Evolutionary conservation across 768 basidiomycete species (phyloP).

Genomic region (Auricularia sp.): DNA sequence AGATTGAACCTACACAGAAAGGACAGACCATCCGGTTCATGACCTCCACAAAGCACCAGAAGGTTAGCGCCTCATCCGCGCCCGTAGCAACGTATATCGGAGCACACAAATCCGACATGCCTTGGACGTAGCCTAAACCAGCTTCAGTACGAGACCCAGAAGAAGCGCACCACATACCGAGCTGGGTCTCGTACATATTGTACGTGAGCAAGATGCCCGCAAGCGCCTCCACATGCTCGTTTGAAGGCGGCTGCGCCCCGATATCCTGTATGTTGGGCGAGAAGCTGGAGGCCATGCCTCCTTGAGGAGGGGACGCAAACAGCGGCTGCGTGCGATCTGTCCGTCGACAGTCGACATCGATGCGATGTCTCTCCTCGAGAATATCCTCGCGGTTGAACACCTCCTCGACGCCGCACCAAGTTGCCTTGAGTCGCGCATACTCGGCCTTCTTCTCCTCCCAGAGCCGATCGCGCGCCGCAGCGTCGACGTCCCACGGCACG

Average conservation of each 20-base stretch:
- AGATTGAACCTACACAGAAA: neutral
- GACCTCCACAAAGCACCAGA: conserved; percentile 92
- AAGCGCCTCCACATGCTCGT: conserved; percentile 86
- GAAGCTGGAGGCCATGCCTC: conserved; percentile 59
- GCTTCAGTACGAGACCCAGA: neutral
- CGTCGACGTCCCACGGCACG: conserved; percentile 64
- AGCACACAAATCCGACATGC: conserved; percentile 94
- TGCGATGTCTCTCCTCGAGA: conserved; percentile 86
- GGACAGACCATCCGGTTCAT: conserved; percentile 87
- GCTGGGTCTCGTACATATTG: conserved; percentile 78
- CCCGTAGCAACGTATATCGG: conserved; percentile 89
- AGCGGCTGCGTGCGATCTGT: conserved; percentile 92
- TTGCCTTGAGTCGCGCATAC: conserved; percentile 61
- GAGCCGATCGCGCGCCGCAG: conserved; percentile 43
- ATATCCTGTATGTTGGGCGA: conserved; percentile 63
- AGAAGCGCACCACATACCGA: conserved; percentile 46
- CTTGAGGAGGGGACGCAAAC: conserved; percentile 46
- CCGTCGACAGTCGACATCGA: conserved; percentile 93
- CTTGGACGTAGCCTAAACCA: conserved; percentile 83
- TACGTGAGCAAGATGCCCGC: conserved; percentile 82
- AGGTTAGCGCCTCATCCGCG: conserved; percentile 81
- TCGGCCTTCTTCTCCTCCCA: conserved; percentile 60
- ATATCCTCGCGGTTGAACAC: conserved; percentile 73
- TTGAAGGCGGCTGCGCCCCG: conserved; percentile 80
- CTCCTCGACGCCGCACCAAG: conserved; percentile 78